Percentiles rank a stretch among this genome's conserved stretches.
Conservation (phyloP, 805 yeast species). For the Yarrowia bubula region DNA sequence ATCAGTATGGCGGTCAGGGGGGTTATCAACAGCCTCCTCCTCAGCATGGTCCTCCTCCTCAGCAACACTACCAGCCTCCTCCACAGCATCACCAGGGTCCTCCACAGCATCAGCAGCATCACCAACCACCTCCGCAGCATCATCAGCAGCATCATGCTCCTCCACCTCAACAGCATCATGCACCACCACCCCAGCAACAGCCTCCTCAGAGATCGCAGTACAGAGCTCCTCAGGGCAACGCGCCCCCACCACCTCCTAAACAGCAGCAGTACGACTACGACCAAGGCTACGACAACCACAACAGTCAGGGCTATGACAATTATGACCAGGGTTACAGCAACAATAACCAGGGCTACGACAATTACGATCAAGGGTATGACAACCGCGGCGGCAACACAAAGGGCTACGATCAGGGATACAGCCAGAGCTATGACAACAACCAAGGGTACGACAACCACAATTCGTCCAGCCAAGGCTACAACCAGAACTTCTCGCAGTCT, state of each 20-base stretch:
- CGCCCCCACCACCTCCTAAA: not conserved
- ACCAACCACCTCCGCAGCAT: not conserved
- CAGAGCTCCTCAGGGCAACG: too few relatives aligned
- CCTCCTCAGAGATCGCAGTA: not conserved
- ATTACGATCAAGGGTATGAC: not conserved
- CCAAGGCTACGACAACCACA: not conserved
- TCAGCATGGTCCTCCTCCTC: not conserved
- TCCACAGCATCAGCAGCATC: not conserved
- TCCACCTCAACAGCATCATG: not conserved
- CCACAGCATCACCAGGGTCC: not conserved
- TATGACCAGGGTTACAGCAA: not conserved
- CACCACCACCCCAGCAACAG: not conserved
- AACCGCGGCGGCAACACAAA: not conserved
- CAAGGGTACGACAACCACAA: not conserved
- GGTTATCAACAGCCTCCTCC: not conserved
- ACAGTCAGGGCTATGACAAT: not conserved
- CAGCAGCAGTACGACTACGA: not conserved
- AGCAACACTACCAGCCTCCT: not conserved
- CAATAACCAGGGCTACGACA: not conserved
- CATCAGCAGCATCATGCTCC: not conserved
- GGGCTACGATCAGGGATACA: not conserved
- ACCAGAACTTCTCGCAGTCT: conserved; percentile 2
- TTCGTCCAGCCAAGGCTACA: not conserved
- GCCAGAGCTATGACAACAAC: not conserved
- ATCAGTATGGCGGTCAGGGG: not conserved